Percentiles rank a stretch among this genome's conserved stretches.
These are phyloP conservation scores for Endotrypanum monterogeii DNA, from an alignment of 208 protist genomes.

Conservation along the genomic window DNA sequence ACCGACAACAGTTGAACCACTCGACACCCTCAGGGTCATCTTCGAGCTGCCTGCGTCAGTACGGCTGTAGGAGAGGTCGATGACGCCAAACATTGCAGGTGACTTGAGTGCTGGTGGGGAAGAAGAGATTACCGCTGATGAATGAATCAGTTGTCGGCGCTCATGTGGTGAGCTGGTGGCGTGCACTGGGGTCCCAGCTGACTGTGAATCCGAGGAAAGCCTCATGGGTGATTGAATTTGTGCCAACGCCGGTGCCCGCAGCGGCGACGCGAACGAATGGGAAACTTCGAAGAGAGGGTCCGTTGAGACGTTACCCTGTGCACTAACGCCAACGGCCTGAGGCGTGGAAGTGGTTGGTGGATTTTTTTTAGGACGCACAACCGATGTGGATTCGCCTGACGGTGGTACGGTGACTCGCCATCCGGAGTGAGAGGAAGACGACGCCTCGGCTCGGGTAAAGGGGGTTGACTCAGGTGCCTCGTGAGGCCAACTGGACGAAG, in stretches of 20 bases:
- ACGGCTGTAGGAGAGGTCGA: constrained; percentile 24
- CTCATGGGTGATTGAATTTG: not conserved
- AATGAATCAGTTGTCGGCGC: not conserved
- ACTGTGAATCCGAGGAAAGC: not conserved
- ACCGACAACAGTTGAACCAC: not conserved
- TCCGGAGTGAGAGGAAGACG: not conserved
- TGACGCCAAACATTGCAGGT: constrained; percentile 38
- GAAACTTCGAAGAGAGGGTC: not conserved
- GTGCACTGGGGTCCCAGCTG: not conserved
- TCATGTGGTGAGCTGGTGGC: not conserved
- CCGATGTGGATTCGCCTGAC: not conserved
- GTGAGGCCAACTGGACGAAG: constrained; percentile 2
- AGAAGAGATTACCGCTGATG: not conserved
- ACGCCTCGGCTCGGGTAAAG: not conserved
- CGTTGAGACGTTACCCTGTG: not conserved
- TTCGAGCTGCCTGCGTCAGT: constrained; percentile 8
- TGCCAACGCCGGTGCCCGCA: constrained; percentile 3
- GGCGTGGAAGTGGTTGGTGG: not conserved
- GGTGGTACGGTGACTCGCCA: not conserved
- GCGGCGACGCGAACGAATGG: constrained; percentile 6
- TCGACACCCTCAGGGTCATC: not conserved
- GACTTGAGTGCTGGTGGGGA: not conserved
- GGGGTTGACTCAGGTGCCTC: not conserved
- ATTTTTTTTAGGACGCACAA: not conserved
- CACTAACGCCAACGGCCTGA: not conserved